These are phyloP conservation scores for Dacryopinax spathularia DNA, from an alignment of 768 basidiomycete species.

Conservation along the genomic window DNA sequence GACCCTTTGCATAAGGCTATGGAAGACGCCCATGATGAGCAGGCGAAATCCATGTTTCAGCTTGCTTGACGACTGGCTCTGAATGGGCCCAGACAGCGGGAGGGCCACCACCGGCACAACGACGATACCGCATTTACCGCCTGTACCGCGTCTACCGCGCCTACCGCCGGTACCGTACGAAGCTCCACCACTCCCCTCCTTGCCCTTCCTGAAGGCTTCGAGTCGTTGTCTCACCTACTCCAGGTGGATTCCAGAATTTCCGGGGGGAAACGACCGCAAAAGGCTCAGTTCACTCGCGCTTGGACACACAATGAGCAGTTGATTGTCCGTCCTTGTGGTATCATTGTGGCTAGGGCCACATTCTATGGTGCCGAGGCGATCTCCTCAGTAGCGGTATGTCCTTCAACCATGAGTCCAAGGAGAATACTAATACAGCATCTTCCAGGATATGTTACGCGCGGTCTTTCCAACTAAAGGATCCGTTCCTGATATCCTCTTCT, in stretches of 20 bases:
- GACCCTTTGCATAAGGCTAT: conserved; percentile 14
- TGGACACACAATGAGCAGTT: conserved; percentile 7
- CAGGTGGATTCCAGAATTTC: neutral
- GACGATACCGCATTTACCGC: neutral
- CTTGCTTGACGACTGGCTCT: conserved; percentile 14
- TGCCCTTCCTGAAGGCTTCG: neutral
- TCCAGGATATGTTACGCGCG: neutral
- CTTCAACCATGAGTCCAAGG: neutral
- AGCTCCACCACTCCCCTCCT: neutral
- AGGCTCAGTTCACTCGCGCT: neutral
- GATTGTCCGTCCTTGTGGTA: conserved; percentile 5
- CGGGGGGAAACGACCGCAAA: neutral
- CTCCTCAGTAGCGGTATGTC: neutral
- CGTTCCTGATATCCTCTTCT: conserved; percentile 5
- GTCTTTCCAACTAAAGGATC: conserved; percentile 1
- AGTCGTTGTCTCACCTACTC: neutral
- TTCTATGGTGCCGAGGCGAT: conserved; percentile 5
- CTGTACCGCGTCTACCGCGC: neutral
- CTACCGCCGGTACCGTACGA: neutral
- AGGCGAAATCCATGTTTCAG: conserved; percentile 20
- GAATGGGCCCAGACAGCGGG: neutral
- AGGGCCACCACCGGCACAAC: neutral
- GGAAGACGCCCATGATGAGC: conserved; percentile 7
- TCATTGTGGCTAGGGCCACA: conserved; percentile 3
- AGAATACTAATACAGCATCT: neutral